Conservation (phyloP, 305 asterid genomes). For the Plantago coronopus region DNA sequence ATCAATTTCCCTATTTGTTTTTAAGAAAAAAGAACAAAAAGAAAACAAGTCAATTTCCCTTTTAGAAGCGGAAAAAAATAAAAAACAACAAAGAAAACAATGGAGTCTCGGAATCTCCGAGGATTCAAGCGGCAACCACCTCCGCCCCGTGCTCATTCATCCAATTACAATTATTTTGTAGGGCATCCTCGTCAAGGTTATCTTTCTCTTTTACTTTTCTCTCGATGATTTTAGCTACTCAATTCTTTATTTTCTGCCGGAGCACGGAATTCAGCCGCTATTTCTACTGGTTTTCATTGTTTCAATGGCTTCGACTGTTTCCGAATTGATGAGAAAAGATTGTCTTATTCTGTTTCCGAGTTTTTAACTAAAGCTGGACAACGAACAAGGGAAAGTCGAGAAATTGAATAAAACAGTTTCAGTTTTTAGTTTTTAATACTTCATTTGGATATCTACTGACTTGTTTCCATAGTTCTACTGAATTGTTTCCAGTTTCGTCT, state of each 20-base stretch:
- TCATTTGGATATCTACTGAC: background rate
- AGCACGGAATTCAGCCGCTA: too few species aligned
- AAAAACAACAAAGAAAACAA: too few species aligned
- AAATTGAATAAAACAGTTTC: background rate
- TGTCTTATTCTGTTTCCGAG: background rate
- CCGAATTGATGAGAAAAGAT: too few species aligned
- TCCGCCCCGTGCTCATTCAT: background rate
- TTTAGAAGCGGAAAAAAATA: too few species aligned
- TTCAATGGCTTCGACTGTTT: too few species aligned
- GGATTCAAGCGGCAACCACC: background rate
- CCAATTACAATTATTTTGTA: background rate
- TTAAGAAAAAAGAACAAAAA: too few species aligned
- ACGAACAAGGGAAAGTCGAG: background rate
- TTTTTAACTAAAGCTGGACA: background rate
- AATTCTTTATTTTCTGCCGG: background rate
- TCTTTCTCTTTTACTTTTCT: background rate
- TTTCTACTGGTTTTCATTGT: too few species aligned
- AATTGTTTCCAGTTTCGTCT: too few species aligned
- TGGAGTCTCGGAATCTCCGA: background rate
- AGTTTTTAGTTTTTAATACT: background rate
- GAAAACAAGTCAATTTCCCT: too few species aligned
- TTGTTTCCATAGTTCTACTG: too few species aligned
- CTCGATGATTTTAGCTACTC: too few species aligned
- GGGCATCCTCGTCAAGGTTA: constrained; percentile 2
- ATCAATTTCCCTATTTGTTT: too few species aligned